These are phyloP conservation scores for Asterophora parasitica DNA, from an alignment of 768 basidiomycete genomes.

Conservation along the genomic window DNA sequence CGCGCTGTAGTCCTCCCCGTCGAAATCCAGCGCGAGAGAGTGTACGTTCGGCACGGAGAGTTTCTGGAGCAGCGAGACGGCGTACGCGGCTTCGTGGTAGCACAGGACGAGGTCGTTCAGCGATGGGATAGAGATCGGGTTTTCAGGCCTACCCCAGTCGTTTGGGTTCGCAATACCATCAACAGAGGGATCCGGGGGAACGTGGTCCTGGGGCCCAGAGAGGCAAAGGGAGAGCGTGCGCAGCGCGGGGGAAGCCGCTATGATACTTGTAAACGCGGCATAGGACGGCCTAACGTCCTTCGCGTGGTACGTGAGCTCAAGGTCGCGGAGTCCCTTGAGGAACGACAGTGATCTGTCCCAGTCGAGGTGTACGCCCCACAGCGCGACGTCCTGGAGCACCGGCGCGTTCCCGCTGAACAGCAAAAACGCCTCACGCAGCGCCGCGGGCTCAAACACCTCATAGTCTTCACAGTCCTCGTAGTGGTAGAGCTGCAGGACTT, in stretches of 20 bases:
- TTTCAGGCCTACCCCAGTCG: conserved; percentile 26
- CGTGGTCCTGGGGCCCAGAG: conserved; percentile 51
- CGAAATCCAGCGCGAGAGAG: conserved; percentile 51
- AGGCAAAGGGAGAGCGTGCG: conserved; percentile 44
- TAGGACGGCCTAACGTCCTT: conserved; percentile 61
- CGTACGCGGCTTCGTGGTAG: conserved; percentile 36
- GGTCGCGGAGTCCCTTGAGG: conserved; percentile 39
- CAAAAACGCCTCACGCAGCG: conserved; percentile 36
- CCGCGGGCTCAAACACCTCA: conserved; percentile 35
- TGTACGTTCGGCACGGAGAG: conserved; percentile 36
- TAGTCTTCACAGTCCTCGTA: conserved; percentile 45
- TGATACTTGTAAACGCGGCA: conserved; percentile 44
- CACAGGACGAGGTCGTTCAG: conserved; percentile 34
- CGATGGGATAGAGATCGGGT: conserved; percentile 34
- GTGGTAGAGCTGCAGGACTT: conserved; percentile 50
- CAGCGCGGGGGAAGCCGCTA: conserved; percentile 51
- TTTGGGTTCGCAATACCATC: no score
- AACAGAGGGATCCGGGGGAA: conserved; percentile 11
- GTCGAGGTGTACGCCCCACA: conserved; percentile 71
- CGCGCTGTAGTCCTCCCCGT: conserved; percentile 47
- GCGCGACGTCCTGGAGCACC: conserved; percentile 38
- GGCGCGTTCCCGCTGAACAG: conserved; percentile 56
- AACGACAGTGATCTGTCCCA: conserved; percentile 49
- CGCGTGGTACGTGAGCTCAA: conserved; percentile 61
- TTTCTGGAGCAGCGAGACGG: conserved; percentile 32